Evolutionary conservation across 176 grass and related monocot species (phyloP), one percentile per base, ranked within the genome.

Genomic region (Oryza glumipatula): DNA sequence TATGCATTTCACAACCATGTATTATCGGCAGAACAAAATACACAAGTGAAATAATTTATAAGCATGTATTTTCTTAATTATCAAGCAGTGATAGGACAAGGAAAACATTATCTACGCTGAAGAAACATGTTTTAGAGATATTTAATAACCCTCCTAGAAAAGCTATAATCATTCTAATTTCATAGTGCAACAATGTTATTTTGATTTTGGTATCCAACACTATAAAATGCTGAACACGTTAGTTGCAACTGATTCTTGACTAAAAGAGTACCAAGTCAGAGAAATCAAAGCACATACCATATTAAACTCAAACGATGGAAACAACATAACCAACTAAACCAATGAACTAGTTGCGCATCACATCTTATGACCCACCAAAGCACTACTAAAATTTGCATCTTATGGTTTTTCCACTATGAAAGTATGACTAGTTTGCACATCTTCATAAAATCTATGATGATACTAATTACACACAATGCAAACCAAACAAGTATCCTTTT

Each of bases 361-460:
- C 43, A 39, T 83, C 74, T 52, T 6, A 88, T 63, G 39, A 43
- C n/a, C 84, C 75, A 79, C 44, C 3, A 84, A 32, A 76, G 66
- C 22, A 83, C 23, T 24, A 78, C 35, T 51, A 75, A 14, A 86
- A 70, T 81, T 32, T 69, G 41, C 52, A 90, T 14, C 14, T 56
- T 56, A 85, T 85, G 82, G 67, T 81, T 76, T 28, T 41, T 80
- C 66, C 39, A 89, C 49, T 80, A 56, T 38, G 36, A 85, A 80
- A 28, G 49, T 75, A 46, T 64, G 26, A 11, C 48, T 46, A 54
- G 9, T 46, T 83, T 82, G 70, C 24, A 75, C 75, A 72, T 71
- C 43, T 77, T 46, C 11, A 22, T 56, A 78, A 72, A 58, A 69
- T 76, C 33, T 61, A 24, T 0, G 8, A 82, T 22, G 61, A 69